phyloP scores from a whole-genome alignment of 2,329 filamentous ascomycete genomes.

The Colletotrichum acutatum region DNA sequence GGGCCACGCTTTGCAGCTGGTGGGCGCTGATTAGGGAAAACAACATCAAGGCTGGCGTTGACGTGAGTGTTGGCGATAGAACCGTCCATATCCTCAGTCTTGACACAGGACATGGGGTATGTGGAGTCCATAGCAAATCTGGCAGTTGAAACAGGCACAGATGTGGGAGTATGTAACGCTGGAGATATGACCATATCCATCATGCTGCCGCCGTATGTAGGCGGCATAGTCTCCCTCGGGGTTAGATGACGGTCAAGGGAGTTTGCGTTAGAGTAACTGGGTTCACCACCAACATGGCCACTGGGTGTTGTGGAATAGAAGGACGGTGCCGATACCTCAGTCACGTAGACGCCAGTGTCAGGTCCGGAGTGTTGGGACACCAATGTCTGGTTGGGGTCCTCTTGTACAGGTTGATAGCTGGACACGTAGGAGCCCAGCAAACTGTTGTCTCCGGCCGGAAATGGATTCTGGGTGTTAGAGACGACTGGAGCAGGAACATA shows the following conservation, averaged over 20 bases:
- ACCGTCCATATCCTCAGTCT: constrained; percentile 16
- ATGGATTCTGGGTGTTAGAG: constrained; percentile 41
- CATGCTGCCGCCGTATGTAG: constrained; percentile 10
- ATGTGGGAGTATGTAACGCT: constrained; percentile 7
- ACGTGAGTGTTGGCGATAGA: background rate
- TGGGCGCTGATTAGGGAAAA: constrained; percentile 48
- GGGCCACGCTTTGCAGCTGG: constrained; percentile 59
- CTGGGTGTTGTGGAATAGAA: constrained; percentile 38
- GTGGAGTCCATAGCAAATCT: background rate
- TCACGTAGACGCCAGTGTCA: constrained; percentile 55
- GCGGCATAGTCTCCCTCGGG: constrained; percentile 7
- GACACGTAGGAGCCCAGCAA: constrained; percentile 45
- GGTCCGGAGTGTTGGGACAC: constrained; percentile 42
- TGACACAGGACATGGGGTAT: constrained; percentile 35
- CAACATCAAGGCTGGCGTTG: constrained; percentile 43
- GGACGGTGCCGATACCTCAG: constrained; percentile 37
- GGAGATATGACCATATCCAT: constrained; percentile 16
- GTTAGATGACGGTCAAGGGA: background rate
- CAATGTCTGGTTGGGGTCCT: constrained; percentile 39
- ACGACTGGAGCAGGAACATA: constrained; percentile 41
- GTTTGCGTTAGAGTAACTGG: background rate
- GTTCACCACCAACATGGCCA: background rate
- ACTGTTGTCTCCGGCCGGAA: constrained; percentile 43
- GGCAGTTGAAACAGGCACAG: background rate
- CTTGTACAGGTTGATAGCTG: constrained; percentile 51